Evolutionary conservation across 192 early-diverging fungal species (phyloP), one percentile per base, ranked within the genome.

Genomic region (Coemansia guatemalensis): DNA sequence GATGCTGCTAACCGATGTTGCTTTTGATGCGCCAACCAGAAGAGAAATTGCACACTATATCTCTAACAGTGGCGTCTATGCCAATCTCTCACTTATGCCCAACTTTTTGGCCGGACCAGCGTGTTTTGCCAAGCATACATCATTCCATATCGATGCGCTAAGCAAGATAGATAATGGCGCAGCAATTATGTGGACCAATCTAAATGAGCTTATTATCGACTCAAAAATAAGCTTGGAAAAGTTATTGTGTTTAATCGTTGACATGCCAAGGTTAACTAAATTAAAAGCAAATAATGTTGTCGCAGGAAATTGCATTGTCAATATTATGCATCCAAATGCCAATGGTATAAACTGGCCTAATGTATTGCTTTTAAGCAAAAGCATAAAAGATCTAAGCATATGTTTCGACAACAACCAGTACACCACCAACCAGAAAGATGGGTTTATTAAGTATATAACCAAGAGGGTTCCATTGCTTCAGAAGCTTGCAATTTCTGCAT

Each of bases 181-280:
- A 8, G 39, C n/a, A 1, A 39, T 59, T 12, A 23, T 12, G 41
- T 59, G 57, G 57, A 22, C 35, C 0, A 25, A 21, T 24, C 57
- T 59, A 9, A 11, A 39, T n/a, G 23, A 59, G 57, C 57, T 59
- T 17, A n/a, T 9, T 4, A 59, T 59, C 35, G 57, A 59, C 21
- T 18, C 41, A 4, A n/a, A 24, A 27, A 22, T 59, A 8, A 0
- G 17, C 24, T 47, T 47, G 3, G 23, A 12, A 20, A 59, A 35
- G 22, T 26, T 59, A 26, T 26, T 59, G 3, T 2, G 11, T 2
- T 14, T 53, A 27, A 8, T 53, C 4, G 20, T 27, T 27, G 24
- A 27, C 0, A 23, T 53, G 24, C 24, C 51, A 23, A 24, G 21
- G 21, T n/a, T 56, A 21, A 27, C 23, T 33, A 20, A 41, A 18